Base-by-base conservation (phyloP, 164 flowering plant species). In the Nymphaea thermarum region DNA sequence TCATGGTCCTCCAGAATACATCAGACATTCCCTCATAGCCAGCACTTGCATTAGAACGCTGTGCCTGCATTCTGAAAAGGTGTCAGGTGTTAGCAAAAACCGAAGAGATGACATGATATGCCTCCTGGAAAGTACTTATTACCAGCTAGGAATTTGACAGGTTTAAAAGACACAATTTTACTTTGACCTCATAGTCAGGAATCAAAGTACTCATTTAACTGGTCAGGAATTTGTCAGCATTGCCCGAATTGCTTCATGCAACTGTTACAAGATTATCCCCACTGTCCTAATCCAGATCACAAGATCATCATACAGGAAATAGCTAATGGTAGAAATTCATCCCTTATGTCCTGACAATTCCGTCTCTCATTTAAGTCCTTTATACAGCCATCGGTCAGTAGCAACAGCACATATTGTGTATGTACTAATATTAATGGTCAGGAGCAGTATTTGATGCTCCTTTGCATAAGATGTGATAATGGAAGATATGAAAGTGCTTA, bases 41-140 rank as follows among this genome's bases (percentile, higher is more conserved):
- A 67, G 75, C 67, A 68, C 62, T 43, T 10, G 78, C 7, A 64
- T 77, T 76, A 16, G 77, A 14, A 10, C 70, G 82, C 17, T 89
- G 89, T 60, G 98, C 98, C 81, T 93, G 98, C 92, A 93, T 68
- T 82, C 96, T 92, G 86, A 68, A 74, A 75, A 67, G 68, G 59
- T 41, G 36, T 66, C 42, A 75, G 47, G 6, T 17, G 67, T 16
- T 4, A 44, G 25, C 65, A n/a, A n/a, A n/a, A n/a, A n/a, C n/a
- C n/a, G 64, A 42, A 10, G 15, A 64, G 65, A 62, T 62, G 57
- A 10, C 57, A 51, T 25, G 36, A 25, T 25, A 25, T 25, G 36
- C 36, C 36, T 25, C 36, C 36, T 25, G 36, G 36, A 25, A 25
- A 25, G 36, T 25, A 25, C 36, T 25, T 25, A 25, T 25, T 25